Evolutionary conservation across 2,329 filamentous ascomycete genomes (phyloP), one percentile per base, ranked within the genome.

Genomic region (Fusarium virguliforme): DNA sequence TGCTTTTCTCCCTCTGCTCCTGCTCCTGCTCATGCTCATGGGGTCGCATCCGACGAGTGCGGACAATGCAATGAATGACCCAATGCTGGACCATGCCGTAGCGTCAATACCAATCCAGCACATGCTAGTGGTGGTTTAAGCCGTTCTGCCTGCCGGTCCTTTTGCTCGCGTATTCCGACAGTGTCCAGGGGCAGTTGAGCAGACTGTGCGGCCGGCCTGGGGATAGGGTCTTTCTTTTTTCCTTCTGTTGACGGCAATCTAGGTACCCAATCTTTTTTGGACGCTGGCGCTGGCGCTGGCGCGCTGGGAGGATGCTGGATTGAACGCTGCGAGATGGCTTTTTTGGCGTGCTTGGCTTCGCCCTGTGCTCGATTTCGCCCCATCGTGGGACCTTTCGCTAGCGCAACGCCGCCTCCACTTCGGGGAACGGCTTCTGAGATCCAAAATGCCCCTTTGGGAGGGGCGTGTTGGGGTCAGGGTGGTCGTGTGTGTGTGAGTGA

Each of bases 351-450:
- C 54, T 67, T 72, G 58, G 64, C 43, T 68, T 67, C 56, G 53
- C 53, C 54, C 65, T 48, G 54, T 65, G 61, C 53, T 63, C 59
- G 60, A 63, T 60, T 63, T 64, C 54, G 55, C 61, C 59, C 64
- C 61, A 65, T 60, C 59, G 30, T 51, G 58, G 46, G 59, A 51
- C 57, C 67, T 66, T 61, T 46, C 65, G 64, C 62, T 75, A 74
- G 72, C 64, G 61, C 41, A 40, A 65, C 69, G 60, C 70, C 65
- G 65, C 59, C 70, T 67, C 72, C 72, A 71, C 67, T 69, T 73
- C 59, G 51, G 58, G 64, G 40, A 74, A 62, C 54, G 60, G 58
- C 55, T 65, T 63, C 68, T 72, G 51, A 63, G 60, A 71, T 61
- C 32, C 40, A 53, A 61, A 65, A 62, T 63, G 43, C 48, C 40